phyloP scores from a whole-genome alignment of 768 basidiomycete species.

The Chalciporus chontae region DNA sequence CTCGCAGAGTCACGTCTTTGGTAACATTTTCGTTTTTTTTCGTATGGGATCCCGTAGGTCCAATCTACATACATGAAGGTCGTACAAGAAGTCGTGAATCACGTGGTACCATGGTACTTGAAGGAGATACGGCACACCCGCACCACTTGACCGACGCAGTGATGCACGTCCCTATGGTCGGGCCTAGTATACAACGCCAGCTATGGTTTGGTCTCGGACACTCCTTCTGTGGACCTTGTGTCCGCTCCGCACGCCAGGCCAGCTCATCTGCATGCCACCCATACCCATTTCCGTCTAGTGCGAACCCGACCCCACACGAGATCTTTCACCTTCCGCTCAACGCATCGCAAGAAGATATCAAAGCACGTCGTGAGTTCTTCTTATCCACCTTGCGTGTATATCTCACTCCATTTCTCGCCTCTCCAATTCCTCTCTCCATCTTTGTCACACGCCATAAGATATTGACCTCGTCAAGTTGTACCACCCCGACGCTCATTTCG shows the following conservation, averaged over 20 bases:
- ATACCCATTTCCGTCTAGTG: slow-evolving; percentile 50
- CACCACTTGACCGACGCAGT: neutral
- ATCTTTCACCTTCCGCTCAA: slow-evolving; percentile 63
- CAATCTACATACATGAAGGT: no score
- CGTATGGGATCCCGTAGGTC: no score
- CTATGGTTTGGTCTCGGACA: neutral
- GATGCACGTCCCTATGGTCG: neutral
- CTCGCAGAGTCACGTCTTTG: no score
- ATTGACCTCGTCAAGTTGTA: slow-evolving; percentile 70
- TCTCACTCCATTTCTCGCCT: neutral
- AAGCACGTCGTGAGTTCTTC: slow-evolving; percentile 56
- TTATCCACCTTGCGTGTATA: neutral
- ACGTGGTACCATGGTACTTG: neutral
- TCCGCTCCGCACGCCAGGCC: neutral
- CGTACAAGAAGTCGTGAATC: neutral
- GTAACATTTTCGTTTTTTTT: no score
- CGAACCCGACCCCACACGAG: slow-evolving; percentile 61
- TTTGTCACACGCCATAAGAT: slow-evolving; percentile 38
- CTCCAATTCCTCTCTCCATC: neutral
- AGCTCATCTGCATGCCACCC: slow-evolving; percentile 12
- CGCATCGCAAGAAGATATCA: slow-evolving; percentile 60
- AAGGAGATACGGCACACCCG: neutral
- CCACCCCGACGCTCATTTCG: slow-evolving; percentile 55
- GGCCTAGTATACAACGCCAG: neutral
- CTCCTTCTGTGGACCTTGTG: neutral